Evolutionary conservation across 495 filamentous ascomycete genomes (phyloP), one percentile per base, ranked within the genome.

Genomic region (Podospora fimiseda): DNA sequence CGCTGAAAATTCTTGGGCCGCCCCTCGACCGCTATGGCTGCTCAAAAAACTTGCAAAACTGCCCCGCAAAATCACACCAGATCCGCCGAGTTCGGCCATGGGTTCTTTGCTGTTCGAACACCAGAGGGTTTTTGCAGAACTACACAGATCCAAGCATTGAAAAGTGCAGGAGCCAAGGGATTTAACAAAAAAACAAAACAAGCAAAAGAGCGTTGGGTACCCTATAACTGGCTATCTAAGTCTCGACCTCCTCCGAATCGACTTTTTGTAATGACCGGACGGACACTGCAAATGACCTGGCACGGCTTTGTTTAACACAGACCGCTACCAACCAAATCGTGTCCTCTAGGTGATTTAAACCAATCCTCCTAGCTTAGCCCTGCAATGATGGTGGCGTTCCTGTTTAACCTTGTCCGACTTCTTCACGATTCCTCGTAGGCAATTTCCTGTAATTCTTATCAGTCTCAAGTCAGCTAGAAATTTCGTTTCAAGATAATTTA

Each of bases 201-300:
- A 53, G 19, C 33, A 41, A 62, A 62, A 47, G 57, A 62, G 57
- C 57, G 60, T 55, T 43, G 56, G 38, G 42, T 5, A 33, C 42
- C 40, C 53, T 43, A 38, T 37, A 50, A 46, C 37, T 51, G 51
- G 48, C 49, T 55, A 54, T 55, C 51, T 52, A 55, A 47, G 40
- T 47, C 50, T 46, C 42, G 22, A 40, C 44, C 37, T 49, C 43
- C 45, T 39, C 48, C 47, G 58, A 57, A 59, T 50, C 51, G 50
- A 56, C 14, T 52, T n/a, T n/a, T 45, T 44, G 42, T 52, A 58
- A 62, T 58, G 59, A 62, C 56, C 57, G 59, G 55, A 64, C 53
- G 50, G 62, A 64, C 62, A 54, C 61, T 48, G 41, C 48, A 46
- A 20, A 23, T 52, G 53, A 44, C 49, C 20, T 41, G 38, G 49